Conservation (phyloP, 257 asterid species). For the Lavandula angustifolia region DNA sequence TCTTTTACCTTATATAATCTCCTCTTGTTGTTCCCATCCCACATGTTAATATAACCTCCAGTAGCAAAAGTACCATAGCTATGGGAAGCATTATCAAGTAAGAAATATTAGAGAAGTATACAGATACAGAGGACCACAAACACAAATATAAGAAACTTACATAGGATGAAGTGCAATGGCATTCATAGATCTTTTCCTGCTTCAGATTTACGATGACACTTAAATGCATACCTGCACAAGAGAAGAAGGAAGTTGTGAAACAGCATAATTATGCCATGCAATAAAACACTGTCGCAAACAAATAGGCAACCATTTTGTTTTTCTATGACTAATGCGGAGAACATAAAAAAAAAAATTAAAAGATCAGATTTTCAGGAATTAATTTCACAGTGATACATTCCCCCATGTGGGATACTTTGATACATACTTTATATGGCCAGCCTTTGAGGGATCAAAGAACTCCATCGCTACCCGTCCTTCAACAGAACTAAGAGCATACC, state of each 20-base stretch:
- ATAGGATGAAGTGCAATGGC: constrained; percentile 92
- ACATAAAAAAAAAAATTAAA: background rate
- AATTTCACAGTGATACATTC: constrained; percentile 7
- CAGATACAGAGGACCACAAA: constrained; percentile 5
- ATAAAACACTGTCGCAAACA: background rate
- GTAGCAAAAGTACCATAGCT: constrained; percentile 91
- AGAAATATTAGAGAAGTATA: background rate
- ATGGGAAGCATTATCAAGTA: constrained; percentile 28
- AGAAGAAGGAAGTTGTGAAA: background rate
- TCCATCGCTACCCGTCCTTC: constrained; percentile 96
- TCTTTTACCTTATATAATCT: constrained; percentile 80
- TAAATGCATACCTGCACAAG: constrained; percentile 77
- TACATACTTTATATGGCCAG: constrained; percentile 85
- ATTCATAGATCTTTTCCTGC: constrained; percentile 82
- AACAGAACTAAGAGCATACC: constrained; percentile 94
- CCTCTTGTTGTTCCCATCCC: constrained; percentile 99
- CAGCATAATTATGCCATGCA: background rate
- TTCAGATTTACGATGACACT: constrained; percentile 89
- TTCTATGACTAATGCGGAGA: constrained; percentile 6
- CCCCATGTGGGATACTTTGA: constrained; percentile 3
- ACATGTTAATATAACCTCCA: constrained; percentile 89
- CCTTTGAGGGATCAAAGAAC: constrained; percentile 76
- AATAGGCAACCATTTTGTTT: background rate
- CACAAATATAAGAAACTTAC: constrained; percentile 46
- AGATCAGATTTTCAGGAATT: background rate